phyloP scores from a whole-genome alignment of 2,329 filamentous ascomycete genomes.

The Drechslera avenae region DNA sequence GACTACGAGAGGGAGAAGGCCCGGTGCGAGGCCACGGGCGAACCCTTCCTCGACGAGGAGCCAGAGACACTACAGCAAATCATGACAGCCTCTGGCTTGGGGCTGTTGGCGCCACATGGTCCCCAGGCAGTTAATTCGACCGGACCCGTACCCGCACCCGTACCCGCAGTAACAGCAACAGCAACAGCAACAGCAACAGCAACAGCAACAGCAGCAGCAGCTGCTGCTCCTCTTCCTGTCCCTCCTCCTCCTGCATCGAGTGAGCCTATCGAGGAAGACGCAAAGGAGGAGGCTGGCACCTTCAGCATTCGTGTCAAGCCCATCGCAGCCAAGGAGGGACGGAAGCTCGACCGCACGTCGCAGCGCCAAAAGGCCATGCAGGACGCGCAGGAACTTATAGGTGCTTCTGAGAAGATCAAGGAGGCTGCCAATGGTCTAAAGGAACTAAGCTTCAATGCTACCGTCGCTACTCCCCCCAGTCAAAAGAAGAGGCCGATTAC shows the following conservation, averaged over 20 bases:
- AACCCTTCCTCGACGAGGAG: conserved; percentile 65
- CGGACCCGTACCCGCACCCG: no score
- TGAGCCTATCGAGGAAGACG: conserved; percentile 21
- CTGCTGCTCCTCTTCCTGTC: no score
- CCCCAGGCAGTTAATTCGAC: conserved; percentile 17
- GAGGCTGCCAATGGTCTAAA: conserved; percentile 44
- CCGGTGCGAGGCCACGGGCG: conserved; percentile 64
- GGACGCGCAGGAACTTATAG: conserved; percentile 45
- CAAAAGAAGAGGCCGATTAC: conserved; percentile 31
- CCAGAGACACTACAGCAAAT: conserved; percentile 33
- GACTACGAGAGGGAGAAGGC: conserved; percentile 63
- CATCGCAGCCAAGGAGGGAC: conserved; percentile 79
- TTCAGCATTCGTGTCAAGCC: conserved; percentile 78
- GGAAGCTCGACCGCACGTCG: conserved; percentile 72
- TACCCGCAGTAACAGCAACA: no score
- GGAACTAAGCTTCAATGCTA: conserved; percentile 38
- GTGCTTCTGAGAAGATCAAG: conserved; percentile 41
- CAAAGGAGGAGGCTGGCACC: conserved; percentile 65
- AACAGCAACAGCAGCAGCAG: no score
- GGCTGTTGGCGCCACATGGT: conserved; percentile 19
- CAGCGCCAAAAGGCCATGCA: conserved; percentile 57
- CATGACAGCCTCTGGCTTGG: conserved; percentile 25
- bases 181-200: no score
- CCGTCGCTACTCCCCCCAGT: conserved; percentile 23
- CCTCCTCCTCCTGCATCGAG: conserved; percentile 5